A percentile compares a stretch with the other conserved stretches of the same genome.
Conservation (phyloP, 768 basidiomycete species). For the Suillus decipiens region DNA sequence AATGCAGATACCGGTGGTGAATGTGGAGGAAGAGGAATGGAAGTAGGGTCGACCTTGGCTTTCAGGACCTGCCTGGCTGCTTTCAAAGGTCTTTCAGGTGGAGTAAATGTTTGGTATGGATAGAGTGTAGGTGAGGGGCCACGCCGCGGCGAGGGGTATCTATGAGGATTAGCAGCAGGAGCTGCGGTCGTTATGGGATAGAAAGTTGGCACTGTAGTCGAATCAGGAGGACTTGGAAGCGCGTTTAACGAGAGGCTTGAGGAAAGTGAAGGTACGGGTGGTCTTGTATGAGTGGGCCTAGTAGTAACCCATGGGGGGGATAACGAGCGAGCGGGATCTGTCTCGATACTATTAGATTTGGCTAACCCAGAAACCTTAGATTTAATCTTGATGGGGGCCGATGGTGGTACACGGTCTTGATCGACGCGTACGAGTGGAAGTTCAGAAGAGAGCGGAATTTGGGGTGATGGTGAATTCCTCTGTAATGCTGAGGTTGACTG, state of each 20-base stretch:
- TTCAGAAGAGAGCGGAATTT: constrained; percentile 17
- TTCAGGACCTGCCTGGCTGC: constrained; percentile 18
- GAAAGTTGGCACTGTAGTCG: constrained; percentile 27
- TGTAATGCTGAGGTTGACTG: constrained; percentile 25
- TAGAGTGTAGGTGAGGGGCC: constrained; percentile 36
- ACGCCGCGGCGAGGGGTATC: constrained; percentile 43
- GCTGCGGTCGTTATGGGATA: constrained; percentile 60
- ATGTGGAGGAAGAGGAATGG: constrained; percentile 63
- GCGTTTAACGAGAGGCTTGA: constrained; percentile 26
- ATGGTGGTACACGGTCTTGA: constrained; percentile 15
- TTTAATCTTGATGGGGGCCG: constrained; percentile 48
- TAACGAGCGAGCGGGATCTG: constrained; percentile 37
- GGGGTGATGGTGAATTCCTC: constrained; percentile 17
- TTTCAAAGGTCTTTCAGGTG: constrained; percentile 26
- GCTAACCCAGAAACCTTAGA: constrained; percentile 60
- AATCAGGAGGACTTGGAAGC: constrained; percentile 27
- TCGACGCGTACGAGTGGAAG: constrained; percentile 12
- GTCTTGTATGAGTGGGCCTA: constrained; percentile 29
- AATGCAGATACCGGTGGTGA: constrained; percentile 73
- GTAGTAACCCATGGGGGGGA: constrained; percentile 34
- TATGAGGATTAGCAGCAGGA: constrained; percentile 61
- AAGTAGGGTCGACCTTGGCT: constrained; percentile 52
- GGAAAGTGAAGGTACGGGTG: constrained; percentile 33
- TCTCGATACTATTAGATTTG: constrained; percentile 28
- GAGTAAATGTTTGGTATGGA: constrained; percentile 29